Evolutionary conservation across 805 yeast genomes (phyloP).

Genomic region (Saccharomycopsis sp.): DNA sequence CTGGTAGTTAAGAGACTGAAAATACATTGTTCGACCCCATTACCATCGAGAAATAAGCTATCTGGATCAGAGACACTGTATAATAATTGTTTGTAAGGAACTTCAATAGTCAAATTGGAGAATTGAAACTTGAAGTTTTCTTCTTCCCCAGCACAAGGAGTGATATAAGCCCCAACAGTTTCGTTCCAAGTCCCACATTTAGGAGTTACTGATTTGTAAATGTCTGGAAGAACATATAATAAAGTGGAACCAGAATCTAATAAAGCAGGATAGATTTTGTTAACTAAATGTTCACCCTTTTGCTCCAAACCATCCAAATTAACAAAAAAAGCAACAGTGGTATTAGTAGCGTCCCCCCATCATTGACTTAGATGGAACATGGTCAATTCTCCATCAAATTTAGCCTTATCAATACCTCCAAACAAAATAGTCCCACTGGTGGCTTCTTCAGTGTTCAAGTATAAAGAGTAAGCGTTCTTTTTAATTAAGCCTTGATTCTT

Average conservation of each 20-base stretch:
- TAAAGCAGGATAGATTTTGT: slow-evolving; percentile 25
- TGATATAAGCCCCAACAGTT: slow-evolving; percentile 33
- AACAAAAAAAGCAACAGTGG: slow-evolving; percentile 39
- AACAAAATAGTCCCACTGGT: slow-evolving; percentile 33
- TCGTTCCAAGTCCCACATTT: slow-evolving; percentile 26
- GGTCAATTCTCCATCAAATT: slow-evolving; percentile 33
- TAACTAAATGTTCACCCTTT: slow-evolving; percentile 12
- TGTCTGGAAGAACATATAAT: slow-evolving; percentile 34
- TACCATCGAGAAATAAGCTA: slow-evolving; percentile 26
- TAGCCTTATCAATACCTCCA: slow-evolving; percentile 45
- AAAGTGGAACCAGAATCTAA: slow-evolving; percentile 49
- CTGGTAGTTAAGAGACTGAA: slow-evolving; percentile 28
- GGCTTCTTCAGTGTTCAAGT: slow-evolving; percentile 25
- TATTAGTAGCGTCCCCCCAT: slow-evolving; percentile 26
- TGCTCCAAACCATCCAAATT: slow-evolving; percentile 20
- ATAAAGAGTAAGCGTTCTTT: slow-evolving; percentile 43
- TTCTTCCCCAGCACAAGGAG: slow-evolving; percentile 33
- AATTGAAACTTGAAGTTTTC: slow-evolving; percentile 38
- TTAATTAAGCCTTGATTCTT: slow-evolving; percentile 46
- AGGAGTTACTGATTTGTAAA: slow-evolving; percentile 22
- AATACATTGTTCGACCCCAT: background rate
- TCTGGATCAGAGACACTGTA: slow-evolving; percentile 25
- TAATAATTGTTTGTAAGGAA: slow-evolving; percentile 31
- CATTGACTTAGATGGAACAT: slow-evolving; percentile 21
- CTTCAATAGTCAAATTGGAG: slow-evolving; percentile 44